A percentile compares a stretch with the other conserved stretches of the same genome.
Conservation (phyloP, 768 basidiomycete species). For the Psilocybe subaeruginosa region DNA sequence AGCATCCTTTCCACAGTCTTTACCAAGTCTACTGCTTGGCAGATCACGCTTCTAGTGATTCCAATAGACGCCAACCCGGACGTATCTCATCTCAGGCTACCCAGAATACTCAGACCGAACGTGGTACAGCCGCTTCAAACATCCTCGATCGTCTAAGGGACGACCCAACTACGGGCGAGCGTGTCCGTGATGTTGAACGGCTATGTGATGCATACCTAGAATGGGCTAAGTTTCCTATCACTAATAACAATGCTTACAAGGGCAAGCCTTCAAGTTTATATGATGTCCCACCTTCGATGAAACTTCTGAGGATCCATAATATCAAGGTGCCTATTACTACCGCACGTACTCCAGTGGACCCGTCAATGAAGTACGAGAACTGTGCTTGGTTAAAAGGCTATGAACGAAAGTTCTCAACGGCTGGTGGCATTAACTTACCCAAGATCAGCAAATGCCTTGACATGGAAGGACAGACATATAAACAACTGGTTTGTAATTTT, state of each 20-base stretch:
- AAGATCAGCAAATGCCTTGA: slow-evolving; percentile 80
- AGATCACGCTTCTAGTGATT: slow-evolving; percentile 21
- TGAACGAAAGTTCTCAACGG: slow-evolving; percentile 54
- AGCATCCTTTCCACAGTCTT: slow-evolving; percentile 93
- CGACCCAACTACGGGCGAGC: slow-evolving; percentile 38
- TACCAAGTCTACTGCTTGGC: slow-evolving; percentile 87
- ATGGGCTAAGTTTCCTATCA: slow-evolving; percentile 71
- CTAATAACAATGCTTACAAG: slow-evolving; percentile 30
- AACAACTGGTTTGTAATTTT: slow-evolving; percentile 68
- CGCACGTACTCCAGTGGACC: slow-evolving; percentile 66
- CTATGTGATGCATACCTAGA: slow-evolving; percentile 69
- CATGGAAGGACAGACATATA: slow-evolving; percentile 64
- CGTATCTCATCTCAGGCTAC: slow-evolving; percentile 46
- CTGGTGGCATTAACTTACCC: slow-evolving; percentile 83
- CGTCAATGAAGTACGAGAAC: slow-evolving; percentile 64
- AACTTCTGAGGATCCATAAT: slow-evolving; percentile 51
- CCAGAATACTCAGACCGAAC: slow-evolving; percentile 61
- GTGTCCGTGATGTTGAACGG: slow-evolving; percentile 55
- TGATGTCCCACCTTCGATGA: slow-evolving; percentile 46
- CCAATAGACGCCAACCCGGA: slow-evolving; percentile 46
- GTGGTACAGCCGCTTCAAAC: slow-evolving; percentile 63
- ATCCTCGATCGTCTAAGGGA: slow-evolving; percentile 58
- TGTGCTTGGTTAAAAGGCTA: slow-evolving; percentile 75
- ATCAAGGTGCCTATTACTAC: slow-evolving; percentile 88
- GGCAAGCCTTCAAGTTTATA: neutral